These are phyloP conservation scores for Flaveria floridana DNA, from an alignment of 140 eudicot species.

Conservation along the genomic window DNA sequence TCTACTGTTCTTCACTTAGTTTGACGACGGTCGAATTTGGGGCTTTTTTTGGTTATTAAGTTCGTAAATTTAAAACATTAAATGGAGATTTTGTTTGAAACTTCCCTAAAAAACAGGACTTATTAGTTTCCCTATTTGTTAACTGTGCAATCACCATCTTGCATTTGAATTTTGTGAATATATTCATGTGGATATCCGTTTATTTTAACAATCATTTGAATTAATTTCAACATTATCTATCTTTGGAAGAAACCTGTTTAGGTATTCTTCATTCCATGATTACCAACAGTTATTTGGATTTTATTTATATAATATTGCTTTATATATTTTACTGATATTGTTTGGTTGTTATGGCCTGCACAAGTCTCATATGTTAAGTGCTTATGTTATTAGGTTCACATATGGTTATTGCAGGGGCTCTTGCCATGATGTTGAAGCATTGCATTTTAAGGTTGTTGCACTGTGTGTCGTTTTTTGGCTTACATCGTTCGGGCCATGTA, in stretches of 20 bases:
- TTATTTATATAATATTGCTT: too few relatives aligned
- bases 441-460: conserved; percentile 44
- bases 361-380: too few relatives aligned
- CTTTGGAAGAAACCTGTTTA: background rate
- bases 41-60: conserved; percentile 24
- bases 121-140: conserved; percentile 19
- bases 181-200: background rate
- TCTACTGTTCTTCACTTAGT: conserved; percentile 17
- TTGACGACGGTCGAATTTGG: conserved; percentile 13
- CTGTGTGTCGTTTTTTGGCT: conserved; percentile 41
- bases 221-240: background rate
- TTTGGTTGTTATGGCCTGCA: background rate
- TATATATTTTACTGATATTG: background rate
- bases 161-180: background rate
- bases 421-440: conserved; percentile 40
- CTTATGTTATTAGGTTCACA: background rate
- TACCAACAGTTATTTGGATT: too few relatives aligned
- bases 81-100: conserved; percentile 22
- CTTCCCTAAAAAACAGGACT: conserved; percentile 12
- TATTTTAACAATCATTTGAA: background rate
- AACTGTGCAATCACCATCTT: conserved; percentile 23
- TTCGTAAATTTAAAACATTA: background rate
- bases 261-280: background rate
- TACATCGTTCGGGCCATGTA: conserved; percentile 48
- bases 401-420: conserved; percentile 45